Conservation (phyloP, 257 asterid species). For the Petunia secreta region DNA sequence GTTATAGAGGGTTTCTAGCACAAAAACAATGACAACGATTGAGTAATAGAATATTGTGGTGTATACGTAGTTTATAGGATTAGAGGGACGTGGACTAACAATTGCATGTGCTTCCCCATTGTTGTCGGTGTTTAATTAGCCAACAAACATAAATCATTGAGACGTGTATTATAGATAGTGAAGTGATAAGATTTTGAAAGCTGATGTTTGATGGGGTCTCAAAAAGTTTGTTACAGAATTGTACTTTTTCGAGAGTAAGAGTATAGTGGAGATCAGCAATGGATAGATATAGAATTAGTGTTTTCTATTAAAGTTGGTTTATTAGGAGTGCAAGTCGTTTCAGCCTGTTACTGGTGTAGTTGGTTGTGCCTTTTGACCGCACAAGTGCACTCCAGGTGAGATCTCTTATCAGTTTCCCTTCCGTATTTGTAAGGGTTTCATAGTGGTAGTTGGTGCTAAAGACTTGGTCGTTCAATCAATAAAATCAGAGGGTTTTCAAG, state of each 20-base stretch:
- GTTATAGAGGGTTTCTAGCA: neutral
- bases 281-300: neutral
- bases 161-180: conserved; percentile 5
- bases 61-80: conserved; percentile 4
- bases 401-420: neutral
- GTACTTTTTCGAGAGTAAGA: neutral
- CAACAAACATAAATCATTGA: neutral
- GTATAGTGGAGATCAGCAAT: neutral
- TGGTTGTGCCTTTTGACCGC: conserved; percentile 4
- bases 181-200: conserved; percentile 1
- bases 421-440: too few species aligned
- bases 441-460: too few species aligned
- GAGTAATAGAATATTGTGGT: neutral
- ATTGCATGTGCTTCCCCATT: neutral
- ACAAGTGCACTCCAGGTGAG: conserved; percentile 17
- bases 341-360: conserved; percentile 21
- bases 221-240: neutral
- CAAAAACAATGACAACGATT: neutral
- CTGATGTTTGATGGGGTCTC: neutral
- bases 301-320: conserved; percentile 4
- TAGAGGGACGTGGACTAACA: neutral
- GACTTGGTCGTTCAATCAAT: too few species aligned
- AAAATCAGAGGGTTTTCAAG: too few species aligned
- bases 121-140: conserved; percentile 2
- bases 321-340: neutral